Conservation (phyloP, 257 asterid genomes). For the Mitragyna speciosa region DNA sequence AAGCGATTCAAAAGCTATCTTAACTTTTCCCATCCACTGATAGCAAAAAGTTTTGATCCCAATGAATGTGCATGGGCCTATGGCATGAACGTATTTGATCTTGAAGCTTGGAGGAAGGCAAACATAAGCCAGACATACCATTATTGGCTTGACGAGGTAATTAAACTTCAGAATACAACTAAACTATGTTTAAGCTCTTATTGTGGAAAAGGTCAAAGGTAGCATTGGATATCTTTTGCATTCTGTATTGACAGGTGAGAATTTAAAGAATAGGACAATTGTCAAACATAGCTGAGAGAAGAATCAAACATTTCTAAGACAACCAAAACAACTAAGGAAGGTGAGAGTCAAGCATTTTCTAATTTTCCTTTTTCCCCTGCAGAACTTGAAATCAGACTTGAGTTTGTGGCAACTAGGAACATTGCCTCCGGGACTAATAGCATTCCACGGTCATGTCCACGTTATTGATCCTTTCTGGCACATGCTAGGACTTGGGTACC, state of each 20-base stretch:
- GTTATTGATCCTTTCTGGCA: slow-evolving; percentile 85
- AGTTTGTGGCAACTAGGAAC: slow-evolving; percentile 99
- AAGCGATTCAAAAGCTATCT: slow-evolving; percentile 80
- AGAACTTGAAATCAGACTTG: slow-evolving; percentile 86
- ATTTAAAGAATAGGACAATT: neutral
- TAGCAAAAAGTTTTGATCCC: slow-evolving; percentile 65
- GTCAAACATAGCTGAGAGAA: neutral
- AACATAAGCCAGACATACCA: slow-evolving; percentile 76
- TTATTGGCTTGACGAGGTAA: slow-evolving; percentile 84
- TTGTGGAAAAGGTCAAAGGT: neutral
- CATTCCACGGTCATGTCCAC: slow-evolving; percentile 81
- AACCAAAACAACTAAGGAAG: neutral
- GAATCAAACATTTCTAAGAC: slow-evolving; percentile 5
- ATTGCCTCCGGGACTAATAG: slow-evolving; percentile 88
- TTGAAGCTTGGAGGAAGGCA: slow-evolving; percentile 86
- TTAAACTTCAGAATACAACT: neutral
- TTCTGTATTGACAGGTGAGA: neutral
- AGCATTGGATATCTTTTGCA: neutral
- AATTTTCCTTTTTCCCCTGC: slow-evolving; percentile 24
- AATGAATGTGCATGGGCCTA: slow-evolving; percentile 99
- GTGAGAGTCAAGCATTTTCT: slow-evolving; percentile 1
- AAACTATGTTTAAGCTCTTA: neutral
- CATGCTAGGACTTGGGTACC: slow-evolving; percentile 94
- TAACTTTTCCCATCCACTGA: slow-evolving; percentile 91
- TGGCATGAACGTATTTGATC: slow-evolving; percentile 93